Percentiles rank a stretch among this genome's conserved stretches.
Evolutionary conservation across 2,329 filamentous ascomycete genomes (phyloP).

Genomic region (Scytalidium sp.): DNA sequence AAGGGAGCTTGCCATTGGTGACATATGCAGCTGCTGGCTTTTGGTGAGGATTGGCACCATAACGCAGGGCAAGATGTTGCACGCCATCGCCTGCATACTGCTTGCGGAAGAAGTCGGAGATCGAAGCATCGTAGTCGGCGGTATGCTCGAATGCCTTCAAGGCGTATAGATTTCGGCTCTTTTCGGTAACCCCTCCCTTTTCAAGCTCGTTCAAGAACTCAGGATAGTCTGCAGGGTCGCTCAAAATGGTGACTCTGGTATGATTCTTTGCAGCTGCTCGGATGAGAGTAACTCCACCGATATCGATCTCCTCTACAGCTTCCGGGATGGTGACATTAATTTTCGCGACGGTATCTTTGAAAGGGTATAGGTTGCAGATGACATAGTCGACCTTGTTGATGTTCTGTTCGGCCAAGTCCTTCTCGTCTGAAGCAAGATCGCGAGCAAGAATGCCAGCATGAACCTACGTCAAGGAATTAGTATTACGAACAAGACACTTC

Average conservation of each 20-base stretch:
- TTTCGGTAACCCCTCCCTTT: conserved; percentile 79
- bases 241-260: conserved; percentile 89
- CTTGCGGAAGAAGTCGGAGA: conserved; percentile 96
- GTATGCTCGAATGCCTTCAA: conserved; percentile 99
- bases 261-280: conserved; percentile 98
- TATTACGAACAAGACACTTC: too few species aligned
- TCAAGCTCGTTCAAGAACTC: conserved; percentile 91
- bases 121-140: conserved; percentile 91
- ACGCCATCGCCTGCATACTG: conserved; percentile 84
- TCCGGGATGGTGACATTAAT: conserved; percentile 95
- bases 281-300: conserved; percentile 94
- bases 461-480: conserved; percentile 15
- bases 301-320: conserved; percentile 98
- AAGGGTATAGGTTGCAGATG: conserved; percentile 98
- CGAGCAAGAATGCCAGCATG: conserved; percentile 84
- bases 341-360: conserved; percentile 97
- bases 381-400: conserved; percentile 95
- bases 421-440: conserved; percentile 91
- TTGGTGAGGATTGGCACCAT: conserved; percentile 97
- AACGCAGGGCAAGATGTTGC: conserved; percentile 83
- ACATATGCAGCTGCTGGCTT: conserved; percentile 89
- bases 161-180: conserved; percentile 83
- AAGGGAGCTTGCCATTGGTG: conserved; percentile 73
- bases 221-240: conserved; percentile 89
- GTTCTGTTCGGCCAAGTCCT: conserved; percentile 92